Percentiles rank a stretch among this genome's conserved stretches.
These are phyloP conservation scores for Torulaspora franciscae DNA, from an alignment of 805 yeast genomes.

Conservation along the genomic window DNA sequence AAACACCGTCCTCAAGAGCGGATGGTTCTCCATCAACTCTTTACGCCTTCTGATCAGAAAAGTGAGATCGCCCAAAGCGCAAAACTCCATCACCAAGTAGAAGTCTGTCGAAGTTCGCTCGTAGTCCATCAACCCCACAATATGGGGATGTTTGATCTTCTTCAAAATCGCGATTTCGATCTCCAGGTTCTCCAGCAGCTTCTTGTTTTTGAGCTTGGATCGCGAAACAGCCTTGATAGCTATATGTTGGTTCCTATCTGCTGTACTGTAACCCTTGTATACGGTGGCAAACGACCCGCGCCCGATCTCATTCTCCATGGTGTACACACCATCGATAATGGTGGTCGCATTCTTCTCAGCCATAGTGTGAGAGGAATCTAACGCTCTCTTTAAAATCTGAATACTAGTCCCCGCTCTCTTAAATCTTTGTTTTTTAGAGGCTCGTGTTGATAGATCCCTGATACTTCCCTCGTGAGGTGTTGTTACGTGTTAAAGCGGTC, in stretches of 20 bases:
- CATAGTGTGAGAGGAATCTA: slow-evolving; percentile 2
- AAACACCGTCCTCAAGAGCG: slow-evolving; percentile 69
- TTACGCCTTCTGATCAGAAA: slow-evolving; percentile 74
- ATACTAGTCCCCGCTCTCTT: background rate
- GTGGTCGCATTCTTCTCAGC: slow-evolving; percentile 11
- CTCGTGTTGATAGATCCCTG: background rate
- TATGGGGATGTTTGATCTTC: slow-evolving; percentile 86
- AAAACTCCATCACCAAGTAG: slow-evolving; percentile 92
- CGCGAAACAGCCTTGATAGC: slow-evolving; percentile 88
- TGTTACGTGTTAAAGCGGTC: background rate
- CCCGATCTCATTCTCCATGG: slow-evolving; percentile 63
- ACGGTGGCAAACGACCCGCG: slow-evolving; percentile 95
- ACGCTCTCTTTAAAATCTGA: background rate
- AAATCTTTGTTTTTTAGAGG: background rate
- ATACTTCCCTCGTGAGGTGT: slow-evolving; percentile 6
- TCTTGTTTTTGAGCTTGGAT: slow-evolving; percentile 76
- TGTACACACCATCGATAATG: slow-evolving; percentile 26
- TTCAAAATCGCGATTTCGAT: slow-evolving; percentile 86
- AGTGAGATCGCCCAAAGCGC: slow-evolving; percentile 90
- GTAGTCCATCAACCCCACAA: slow-evolving; percentile 81
- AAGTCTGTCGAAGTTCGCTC: slow-evolving; percentile 72
- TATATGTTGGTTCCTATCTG: slow-evolving; percentile 47
- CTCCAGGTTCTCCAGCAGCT: slow-evolving; percentile 83
- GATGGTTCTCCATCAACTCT: slow-evolving; percentile 68
- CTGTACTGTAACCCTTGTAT: slow-evolving; percentile 65